Evolutionary conservation across 257 asterid genomes (phyloP).

Genomic region (Fraxinus americana): DNA sequence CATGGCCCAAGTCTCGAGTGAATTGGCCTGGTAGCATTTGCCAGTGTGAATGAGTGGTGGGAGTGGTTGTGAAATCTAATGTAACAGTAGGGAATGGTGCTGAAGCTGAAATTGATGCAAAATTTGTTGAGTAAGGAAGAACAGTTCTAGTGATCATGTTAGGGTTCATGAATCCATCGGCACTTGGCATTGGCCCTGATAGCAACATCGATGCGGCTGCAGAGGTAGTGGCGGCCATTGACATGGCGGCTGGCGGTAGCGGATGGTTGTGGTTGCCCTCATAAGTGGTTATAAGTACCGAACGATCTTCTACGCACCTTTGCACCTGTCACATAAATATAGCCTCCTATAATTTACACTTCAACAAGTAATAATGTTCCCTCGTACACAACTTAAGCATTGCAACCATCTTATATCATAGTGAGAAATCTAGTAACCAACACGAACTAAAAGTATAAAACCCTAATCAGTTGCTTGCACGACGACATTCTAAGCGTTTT

Average conservation of each 20-base stretch:
- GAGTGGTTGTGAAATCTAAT: constrained; percentile 42
- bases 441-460: neutral
- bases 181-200: constrained; percentile 45
- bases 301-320: constrained; percentile 42
- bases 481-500: no score
- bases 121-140: constrained; percentile 25
- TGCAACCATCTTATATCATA: no score
- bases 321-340: constrained; percentile 37
- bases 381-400: neutral
- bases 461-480: neutral
- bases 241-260: constrained; percentile 52
- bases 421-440: neutral
- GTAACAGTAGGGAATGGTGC: constrained; percentile 58
- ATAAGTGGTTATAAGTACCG: constrained; percentile 44
- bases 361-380: neutral
- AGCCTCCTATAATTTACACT: neutral
- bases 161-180: constrained; percentile 27
- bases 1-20: neutral
- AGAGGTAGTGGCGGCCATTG: constrained; percentile 51
- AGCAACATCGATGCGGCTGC: constrained; percentile 48
- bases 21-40: neutral
- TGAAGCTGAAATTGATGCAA: constrained; percentile 50
- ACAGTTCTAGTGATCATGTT: constrained; percentile 17
- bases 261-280: constrained; percentile 61
- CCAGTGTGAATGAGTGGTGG: neutral